These are phyloP conservation scores for Candida nemodendra DNA, from an alignment of 805 yeast species.

Conservation along the genomic window DNA sequence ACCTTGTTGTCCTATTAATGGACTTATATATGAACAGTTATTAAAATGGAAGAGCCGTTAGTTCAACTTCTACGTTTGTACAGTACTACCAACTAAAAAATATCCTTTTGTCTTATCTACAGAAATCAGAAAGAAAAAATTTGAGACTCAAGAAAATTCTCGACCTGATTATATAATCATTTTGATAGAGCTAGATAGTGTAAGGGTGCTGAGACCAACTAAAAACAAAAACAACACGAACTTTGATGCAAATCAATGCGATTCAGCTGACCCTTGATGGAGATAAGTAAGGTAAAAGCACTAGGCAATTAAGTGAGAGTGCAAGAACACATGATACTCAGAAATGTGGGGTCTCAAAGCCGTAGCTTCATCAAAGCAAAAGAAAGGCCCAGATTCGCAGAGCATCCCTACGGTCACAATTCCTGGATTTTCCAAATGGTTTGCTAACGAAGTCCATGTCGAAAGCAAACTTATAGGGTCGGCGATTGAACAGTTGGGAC, in stretches of 20 bases:
- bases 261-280: no score
- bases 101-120: not conserved
- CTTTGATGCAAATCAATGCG: not conserved
- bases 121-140: not conserved
- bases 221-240: constrained; percentile 22
- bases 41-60: no score
- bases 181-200: no score
- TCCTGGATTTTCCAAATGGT: constrained; percentile 36
- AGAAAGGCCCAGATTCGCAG: constrained; percentile 8
- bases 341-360: constrained; percentile 33
- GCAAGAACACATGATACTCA: not conserved
- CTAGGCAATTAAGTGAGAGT: no score
- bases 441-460: constrained; percentile 29
- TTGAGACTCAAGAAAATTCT: no score
- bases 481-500: constrained; percentile 23
- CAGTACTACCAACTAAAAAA: no score
- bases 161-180: no score
- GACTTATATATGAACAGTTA: no score
- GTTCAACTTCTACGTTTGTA: no score
- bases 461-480: constrained; percentile 26
- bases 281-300: no score
- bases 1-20: no score
- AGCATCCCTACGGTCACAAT: constrained; percentile 15
- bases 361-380: constrained; percentile 17
- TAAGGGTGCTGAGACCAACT: not conserved